Base-by-base conservation (phyloP, 1,284 basidiomycete species). In the Austropuccinia psidii region DNA sequence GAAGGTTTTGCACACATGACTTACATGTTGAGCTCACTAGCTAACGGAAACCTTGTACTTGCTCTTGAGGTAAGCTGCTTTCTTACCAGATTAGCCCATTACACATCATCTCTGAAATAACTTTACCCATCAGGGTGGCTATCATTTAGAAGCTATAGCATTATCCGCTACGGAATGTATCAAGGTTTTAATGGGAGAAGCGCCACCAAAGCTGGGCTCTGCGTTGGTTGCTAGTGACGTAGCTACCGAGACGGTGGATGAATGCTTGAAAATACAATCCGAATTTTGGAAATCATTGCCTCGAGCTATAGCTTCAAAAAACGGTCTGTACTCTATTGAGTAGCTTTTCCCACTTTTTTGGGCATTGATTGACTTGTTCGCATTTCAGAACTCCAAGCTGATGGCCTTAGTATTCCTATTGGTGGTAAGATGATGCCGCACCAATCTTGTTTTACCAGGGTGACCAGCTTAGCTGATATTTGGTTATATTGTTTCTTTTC, bases 1-100 rank as follows among this genome's bases (percentile, higher is more conserved):
- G 85, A 87, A n/a, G 95, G 93, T 1, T 99, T 93, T 80, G 93
- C 93, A 0, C 95, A 98, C 78, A 98, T 99, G 94, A 97, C 96
- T 2, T 90, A 97, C 78, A 93, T 96, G 89, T 84, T 99, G 3
- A 86, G 87, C 50, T 87, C 89, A n/a, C 84, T 98, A 9, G 94
- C 95, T 13, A 86, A 88, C 4, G 96, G 96, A 6, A 89, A 88
- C 77, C 78, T 98, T 7, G 91, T 96, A 15, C 92, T 96, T 27
- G 93, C 93, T 4, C 86, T 99, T 33, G 96, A 99, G 86, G 93
- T 93, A 74, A 60, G 81, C 41, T 7, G 33, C 21, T 21, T 21
- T 21, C 13, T 19, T 13, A 29, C 29, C 11, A 33, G 4, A 21
- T 27, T 9, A 24, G 33, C 37, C 19, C 13, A n/a, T 43, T 7